phyloP scores from a whole-genome alignment of 2,329 filamentous ascomycete genomes.

The Pyrenophora seminiperda region DNA sequence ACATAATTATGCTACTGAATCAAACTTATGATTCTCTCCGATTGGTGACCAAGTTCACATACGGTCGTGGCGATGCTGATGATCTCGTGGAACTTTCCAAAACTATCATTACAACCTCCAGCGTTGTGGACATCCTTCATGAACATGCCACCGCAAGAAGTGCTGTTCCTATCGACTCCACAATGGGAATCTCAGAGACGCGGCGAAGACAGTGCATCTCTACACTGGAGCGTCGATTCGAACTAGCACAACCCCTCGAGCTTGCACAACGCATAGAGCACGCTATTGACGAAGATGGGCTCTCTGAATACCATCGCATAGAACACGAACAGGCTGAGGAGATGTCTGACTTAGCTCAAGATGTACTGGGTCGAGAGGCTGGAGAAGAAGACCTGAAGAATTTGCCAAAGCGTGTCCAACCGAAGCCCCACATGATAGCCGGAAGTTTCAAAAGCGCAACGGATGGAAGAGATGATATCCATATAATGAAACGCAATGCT shows the following conservation, averaged over 20 bases:
- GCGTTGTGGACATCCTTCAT: conserved; percentile 57
- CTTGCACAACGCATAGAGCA: conserved; percentile 73
- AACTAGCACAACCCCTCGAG: conserved; percentile 67
- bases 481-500: conserved; percentile 69
- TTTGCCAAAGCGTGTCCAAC: conserved; percentile 45
- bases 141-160: conserved; percentile 30
- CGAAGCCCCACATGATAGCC: conserved; percentile 40
- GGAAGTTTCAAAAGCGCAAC: conserved; percentile 43
- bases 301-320: conserved; percentile 78
- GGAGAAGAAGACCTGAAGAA: conserved; percentile 61
- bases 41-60: conserved; percentile 89
- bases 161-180: conserved; percentile 13
- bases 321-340: conserved; percentile 74
- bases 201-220: conserved; percentile 39
- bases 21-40: conserved; percentile 85
- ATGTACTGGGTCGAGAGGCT: conserved; percentile 68
- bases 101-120: conserved; percentile 76
- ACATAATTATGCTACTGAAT: conserved; percentile 69
- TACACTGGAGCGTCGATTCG: conserved; percentile 62
- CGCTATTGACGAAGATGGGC: conserved; percentile 90
- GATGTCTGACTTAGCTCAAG: conserved; percentile 74
- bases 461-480: conserved; percentile 57
- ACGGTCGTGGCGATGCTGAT: conserved; percentile 89
- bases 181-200: conserved; percentile 11
- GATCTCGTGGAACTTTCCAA: conserved; percentile 83